A percentile compares a stretch with the other conserved stretches of the same genome.
These are phyloP conservation scores for Cytospora piceicola DNA, from an alignment of 2,329 filamentous ascomycete species.

Conservation along the genomic window DNA sequence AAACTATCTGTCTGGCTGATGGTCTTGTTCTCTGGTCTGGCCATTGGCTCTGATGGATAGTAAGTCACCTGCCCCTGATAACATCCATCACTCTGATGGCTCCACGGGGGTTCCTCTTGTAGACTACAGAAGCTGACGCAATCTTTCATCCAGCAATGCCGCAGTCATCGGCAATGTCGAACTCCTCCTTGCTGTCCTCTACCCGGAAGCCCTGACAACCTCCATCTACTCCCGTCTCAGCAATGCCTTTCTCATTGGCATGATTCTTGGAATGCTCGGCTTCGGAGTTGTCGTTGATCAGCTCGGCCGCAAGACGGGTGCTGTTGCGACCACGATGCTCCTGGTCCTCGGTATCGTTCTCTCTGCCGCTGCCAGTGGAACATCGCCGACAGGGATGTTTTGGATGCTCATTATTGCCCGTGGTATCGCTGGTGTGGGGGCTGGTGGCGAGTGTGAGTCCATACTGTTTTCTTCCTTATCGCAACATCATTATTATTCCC, in stretches of 20 bases:
- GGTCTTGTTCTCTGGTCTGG: slow-evolving; percentile 50
- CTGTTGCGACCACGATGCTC: slow-evolving; percentile 37
- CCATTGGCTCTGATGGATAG: slow-evolving; percentile 51
- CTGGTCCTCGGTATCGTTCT: slow-evolving; percentile 52
- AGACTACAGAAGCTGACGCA: neutral
- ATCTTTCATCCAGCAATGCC: slow-evolving; percentile 41
- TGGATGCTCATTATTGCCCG: slow-evolving; percentile 54
- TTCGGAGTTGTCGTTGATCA: slow-evolving; percentile 53
- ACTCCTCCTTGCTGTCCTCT: slow-evolving; percentile 46
- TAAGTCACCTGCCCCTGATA: slow-evolving; percentile 31
- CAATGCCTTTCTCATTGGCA: slow-evolving; percentile 58
- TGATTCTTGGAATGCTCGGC: slow-evolving; percentile 59
- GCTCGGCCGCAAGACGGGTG: slow-evolving; percentile 30
- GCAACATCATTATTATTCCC: neutral
- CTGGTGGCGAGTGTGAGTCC: slow-evolving; percentile 39
- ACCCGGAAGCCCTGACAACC: slow-evolving; percentile 47
- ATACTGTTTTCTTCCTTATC: neutral
- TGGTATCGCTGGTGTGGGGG: slow-evolving; percentile 48
- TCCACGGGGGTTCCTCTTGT: too few relatives aligned
- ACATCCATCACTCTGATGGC: neutral
- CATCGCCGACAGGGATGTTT: slow-evolving; percentile 45
- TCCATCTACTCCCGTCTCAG: slow-evolving; percentile 55
- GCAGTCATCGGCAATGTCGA: slow-evolving; percentile 51
- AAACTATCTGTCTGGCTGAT: slow-evolving; percentile 48
- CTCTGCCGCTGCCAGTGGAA: slow-evolving; percentile 50